Base-by-base conservation (phyloP, 2,329 filamentous ascomycete genomes). In the Aspergillus carbonarius region DNA sequence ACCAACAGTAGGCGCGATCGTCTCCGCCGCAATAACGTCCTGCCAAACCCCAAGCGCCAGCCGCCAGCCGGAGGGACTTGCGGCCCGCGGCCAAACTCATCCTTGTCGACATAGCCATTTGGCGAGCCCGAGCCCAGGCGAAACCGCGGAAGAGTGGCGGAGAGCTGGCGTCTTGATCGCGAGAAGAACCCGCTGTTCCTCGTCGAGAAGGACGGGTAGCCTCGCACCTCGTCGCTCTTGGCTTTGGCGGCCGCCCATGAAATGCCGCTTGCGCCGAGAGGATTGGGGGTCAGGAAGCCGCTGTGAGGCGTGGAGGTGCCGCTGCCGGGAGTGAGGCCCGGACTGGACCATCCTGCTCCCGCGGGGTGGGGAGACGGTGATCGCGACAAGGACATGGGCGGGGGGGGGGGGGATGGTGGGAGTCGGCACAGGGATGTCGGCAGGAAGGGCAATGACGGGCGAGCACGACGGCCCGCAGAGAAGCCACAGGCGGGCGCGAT, bases 331-430 rank as follows among this genome's bases (percentile, higher is more conserved):
- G 86, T 89, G 71, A 91, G 83, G 63, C 88, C 91, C 57, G 90
- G 92, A 77, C 89, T 95, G 57, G 91, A 87, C 93, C 93, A 97
- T 68, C 92, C 92, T 72, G 91, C 92, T 69, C 90, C 89, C 61
- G 51, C 25, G 23, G 87, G 89, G 63, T 87, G 84, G 62, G 93
- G 93, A 57, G 92, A 96, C 52, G 93, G 91, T 72, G 91, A 96
- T 77, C 92, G 87, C 66, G 92, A 95, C 63, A 93, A 79, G 66
- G 90, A 90, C 93, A 96, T 96, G 69, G 67, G 64, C 63, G 79
- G 39, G 77, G n/a, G n/a, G n/a, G n/a, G n/a, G n/a, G n/a, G n/a
- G n/a, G n/a, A n/a, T n/a, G n/a, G n/a, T n/a, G n/a, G 65, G 76
- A 70, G 67, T 78, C 81, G 44, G 85, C 82, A 84, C 82, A 84